Base-by-base conservation (phyloP, 345 rosid species). In the Gynandropsis gynandra region DNA sequence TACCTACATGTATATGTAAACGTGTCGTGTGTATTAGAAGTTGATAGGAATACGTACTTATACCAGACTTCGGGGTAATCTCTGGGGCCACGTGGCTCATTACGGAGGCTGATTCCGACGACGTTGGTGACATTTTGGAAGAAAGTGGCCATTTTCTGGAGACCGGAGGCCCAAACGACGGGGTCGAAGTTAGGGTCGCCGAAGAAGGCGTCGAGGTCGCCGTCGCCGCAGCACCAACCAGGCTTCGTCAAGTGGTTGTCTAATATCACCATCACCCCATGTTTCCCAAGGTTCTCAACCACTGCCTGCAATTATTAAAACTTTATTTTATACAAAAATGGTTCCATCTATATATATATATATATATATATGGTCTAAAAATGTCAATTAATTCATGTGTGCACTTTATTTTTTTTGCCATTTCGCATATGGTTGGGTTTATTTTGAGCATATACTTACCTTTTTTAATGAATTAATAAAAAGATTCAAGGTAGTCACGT, bases 241-340 rank as follows among this genome's bases (percentile, higher is more conserved):
- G 97, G 94, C 40, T 60, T 73, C 71, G 81, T 85, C 18, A 89
- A 27, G 72, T 89, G 94, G 65, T 85, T 85, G 73, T 89, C 95
- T 1, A 82, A 49, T 51, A 89, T 81, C 64, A 83, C 93, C 94
- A 86, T 78, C 50, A 89, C 72, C 12, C 71, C 64, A 65, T 79
- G 74, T 11, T 64, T 61, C 14, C 83, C 87, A 3, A 88, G 88
- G 63, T 60, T 72, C 11, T 73, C 52, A 56, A 88, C 97, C 63
- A 85, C 95, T 40, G 63, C 80, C 97, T 88, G 78, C 52, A 64
- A 63, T 29, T 16, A 32, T 9, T 4, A 9, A 24, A 4, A 4
- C 24, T 41, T 38, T 13, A 13, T 19, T 50, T 16, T n/a, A n/a
- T n/a, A n/a, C n/a, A n/a, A n/a, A n/a, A n/a, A n/a, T n/a, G n/a